A percentile compares a stretch with the other conserved stretches of the same genome.
phyloP scores from a whole-genome alignment of 1,139 yeast species.

The Suhomyces maxii region DNA sequence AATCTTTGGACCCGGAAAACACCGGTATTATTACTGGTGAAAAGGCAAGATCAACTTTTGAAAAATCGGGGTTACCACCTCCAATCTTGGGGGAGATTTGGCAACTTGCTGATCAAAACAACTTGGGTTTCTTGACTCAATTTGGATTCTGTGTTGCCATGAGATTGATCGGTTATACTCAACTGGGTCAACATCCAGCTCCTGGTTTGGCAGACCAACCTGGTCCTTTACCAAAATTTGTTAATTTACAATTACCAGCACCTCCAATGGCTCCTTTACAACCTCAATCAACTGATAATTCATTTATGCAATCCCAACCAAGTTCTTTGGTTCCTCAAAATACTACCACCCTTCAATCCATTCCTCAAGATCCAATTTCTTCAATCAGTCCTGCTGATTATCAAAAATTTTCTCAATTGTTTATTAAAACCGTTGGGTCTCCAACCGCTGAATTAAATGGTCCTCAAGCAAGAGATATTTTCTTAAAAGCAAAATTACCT shows the following conservation, averaged over 20 bases:
- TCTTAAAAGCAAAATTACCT: slow-evolving; percentile 84
- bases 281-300: slow-evolving; percentile 41
- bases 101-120: slow-evolving; percentile 85
- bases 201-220: slow-evolving; percentile 51
- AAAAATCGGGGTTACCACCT: slow-evolving; percentile 82
- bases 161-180: slow-evolving; percentile 88
- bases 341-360: slow-evolving; percentile 30
- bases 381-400: slow-evolving; percentile 65
- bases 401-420: slow-evolving; percentile 70
- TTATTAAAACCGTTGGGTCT: slow-evolving; percentile 70
- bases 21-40: slow-evolving; percentile 89
- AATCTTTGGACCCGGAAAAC: slow-evolving; percentile 73
- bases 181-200: slow-evolving; percentile 62
- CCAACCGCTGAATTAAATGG: slow-evolving; percentile 57
- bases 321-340: slow-evolving; percentile 37
- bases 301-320: slow-evolving; percentile 54
- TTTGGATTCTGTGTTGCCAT: slow-evolving; percentile 82
- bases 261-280: slow-evolving; percentile 16
- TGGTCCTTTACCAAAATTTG: slow-evolving; percentile 61
- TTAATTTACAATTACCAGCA: slow-evolving; percentile 29
- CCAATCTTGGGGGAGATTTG: slow-evolving; percentile 84
- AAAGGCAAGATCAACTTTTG: slow-evolving; percentile 80
- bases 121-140: slow-evolving; percentile 81
- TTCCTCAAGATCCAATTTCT: slow-evolving; percentile 52
- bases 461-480: slow-evolving; percentile 75